A percentile compares a stretch with the other conserved stretches of the same genome.
These are phyloP conservation scores for Curvularia lunata DNA, from an alignment of 2,329 filamentous ascomycete species.

Conservation along the genomic window DNA sequence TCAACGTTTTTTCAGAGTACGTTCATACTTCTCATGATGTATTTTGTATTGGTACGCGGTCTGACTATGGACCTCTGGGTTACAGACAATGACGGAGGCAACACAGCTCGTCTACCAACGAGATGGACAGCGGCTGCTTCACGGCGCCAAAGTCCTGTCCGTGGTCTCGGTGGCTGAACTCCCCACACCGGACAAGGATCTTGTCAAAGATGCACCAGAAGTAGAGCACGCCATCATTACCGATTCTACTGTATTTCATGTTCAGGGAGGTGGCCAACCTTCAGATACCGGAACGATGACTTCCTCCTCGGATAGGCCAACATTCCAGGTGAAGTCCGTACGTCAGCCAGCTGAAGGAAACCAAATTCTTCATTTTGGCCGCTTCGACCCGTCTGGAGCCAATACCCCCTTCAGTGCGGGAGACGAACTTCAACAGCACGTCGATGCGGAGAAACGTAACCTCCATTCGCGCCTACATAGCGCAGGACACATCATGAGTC, in stretches of 20 bases:
- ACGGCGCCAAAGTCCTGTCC: conserved; percentile 55
- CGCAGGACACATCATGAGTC: conserved; percentile 73
- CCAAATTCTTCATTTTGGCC: conserved; percentile 69
- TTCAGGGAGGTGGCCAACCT: conserved; percentile 76
- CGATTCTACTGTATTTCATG: conserved; percentile 73
- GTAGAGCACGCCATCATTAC: conserved; percentile 57
- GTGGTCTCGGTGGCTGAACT: conserved; percentile 59
- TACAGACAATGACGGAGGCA: conserved; percentile 1
- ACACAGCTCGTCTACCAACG: conserved; percentile 47
- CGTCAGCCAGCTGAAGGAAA: conserved; percentile 59
- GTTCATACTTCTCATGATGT: too few relatives aligned
- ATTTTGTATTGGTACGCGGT: neutral
- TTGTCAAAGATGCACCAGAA: conserved; percentile 64
- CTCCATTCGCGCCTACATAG: conserved; percentile 75
- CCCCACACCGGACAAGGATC: conserved; percentile 57
- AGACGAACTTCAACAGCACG: conserved; percentile 59
- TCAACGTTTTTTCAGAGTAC: neutral
- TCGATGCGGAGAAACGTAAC: conserved; percentile 66
- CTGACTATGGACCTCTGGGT: conserved; percentile 27
- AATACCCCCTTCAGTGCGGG: conserved; percentile 1
- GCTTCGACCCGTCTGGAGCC: conserved; percentile 51
- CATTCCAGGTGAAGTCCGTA: conserved; percentile 44
- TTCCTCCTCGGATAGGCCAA: neutral
- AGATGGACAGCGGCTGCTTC: conserved; percentile 50
- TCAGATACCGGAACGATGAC: conserved; percentile 68